Evolutionary conservation across 306 rosid genomes (phyloP).

Genomic region (Acacia melanoxylon): DNA sequence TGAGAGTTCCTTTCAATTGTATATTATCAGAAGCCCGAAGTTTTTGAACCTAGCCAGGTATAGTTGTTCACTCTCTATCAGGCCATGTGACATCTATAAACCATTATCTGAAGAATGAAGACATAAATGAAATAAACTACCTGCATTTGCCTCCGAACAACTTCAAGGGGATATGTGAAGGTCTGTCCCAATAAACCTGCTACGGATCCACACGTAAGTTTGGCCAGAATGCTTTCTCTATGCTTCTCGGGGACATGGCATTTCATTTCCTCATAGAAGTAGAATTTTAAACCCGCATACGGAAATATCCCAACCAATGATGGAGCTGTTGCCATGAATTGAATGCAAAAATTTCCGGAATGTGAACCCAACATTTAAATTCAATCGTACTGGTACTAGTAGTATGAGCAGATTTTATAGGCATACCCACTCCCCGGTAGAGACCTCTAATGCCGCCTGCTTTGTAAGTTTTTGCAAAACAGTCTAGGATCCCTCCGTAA

Average conservation of each 20-base stretch:
- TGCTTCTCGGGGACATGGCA: conserved; percentile 80
- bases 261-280: conserved; percentile 95
- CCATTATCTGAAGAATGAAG: conserved; percentile 17
- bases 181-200: conserved; percentile 96
- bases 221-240: conserved; percentile 66
- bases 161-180: conserved; percentile 95
- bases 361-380: conserved; percentile 39
- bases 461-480: conserved; percentile 74
- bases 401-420: conserved; percentile 30
- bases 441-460: conserved; percentile 86
- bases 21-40: conserved; percentile 47
- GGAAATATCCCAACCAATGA: conserved; percentile 95
- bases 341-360: conserved; percentile 21
- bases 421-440: conserved; percentile 91
- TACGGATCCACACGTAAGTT: conserved; percentile 86
- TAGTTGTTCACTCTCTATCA: conserved; percentile 8
- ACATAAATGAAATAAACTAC: conserved; percentile 40
- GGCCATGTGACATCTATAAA: conserved; percentile 19
- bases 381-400: conserved; percentile 13
- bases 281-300: conserved; percentile 94
- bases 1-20: conserved; percentile 76
- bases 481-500: conserved; percentile 78
- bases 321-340: conserved; percentile 64
- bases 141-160: conserved; percentile 99
- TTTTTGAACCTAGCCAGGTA: conserved; percentile 72